Evolutionary conservation across 2,329 filamentous ascomycete genomes (phyloP), one percentile per base, ranked within the genome.

Genomic region (Botrytis fragariae): DNA sequence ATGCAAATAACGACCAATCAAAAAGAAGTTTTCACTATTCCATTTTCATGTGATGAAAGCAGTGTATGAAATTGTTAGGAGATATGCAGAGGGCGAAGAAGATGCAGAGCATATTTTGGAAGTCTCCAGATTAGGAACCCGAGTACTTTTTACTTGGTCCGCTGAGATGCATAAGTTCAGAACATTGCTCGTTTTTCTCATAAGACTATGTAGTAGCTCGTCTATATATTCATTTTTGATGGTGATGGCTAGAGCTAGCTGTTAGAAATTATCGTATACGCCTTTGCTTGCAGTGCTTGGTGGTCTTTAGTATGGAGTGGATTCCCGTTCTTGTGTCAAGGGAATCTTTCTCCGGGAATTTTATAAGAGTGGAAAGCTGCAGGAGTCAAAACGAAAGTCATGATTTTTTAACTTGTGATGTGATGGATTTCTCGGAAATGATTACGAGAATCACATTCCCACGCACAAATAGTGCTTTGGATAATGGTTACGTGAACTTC

Each of bases 1-100:
- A 71, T 71, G 69, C 57, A 64, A 51, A 71, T 48, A 71, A 62
- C 37, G 65, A 69, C n/a, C 48, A 42, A 69, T 57, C 37, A 42
- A 69, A 39, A 69, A 35, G 12, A 54, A 9, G 37, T 54, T 39
- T 39, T 29, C 16, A 39, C n/a, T 4, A 62, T 10, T 12, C 20
- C 63, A 22, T 39, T 54, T 8, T 48, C 45, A 22, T 32, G 64
- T 67, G 64, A 67, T 44, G 9, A 45, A 32, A 61, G 32, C n/a
- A 57, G 51, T 57, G 51, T 57, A 18, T 57, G n/a, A 29, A 57
- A 18, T 18, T 18, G n/a, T 29, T 57, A 57, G 14, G 14, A 57
- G 51, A 57, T 14, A 14, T 14, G n/a, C 5, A 18, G 51, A 57
- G n/a, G 51, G n/a, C 7, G 9, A 18, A 18, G n/a, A 57, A 18